Base-by-base conservation (phyloP, 1,284 basidiomycete genomes). In the Sparassis latifolia region DNA sequence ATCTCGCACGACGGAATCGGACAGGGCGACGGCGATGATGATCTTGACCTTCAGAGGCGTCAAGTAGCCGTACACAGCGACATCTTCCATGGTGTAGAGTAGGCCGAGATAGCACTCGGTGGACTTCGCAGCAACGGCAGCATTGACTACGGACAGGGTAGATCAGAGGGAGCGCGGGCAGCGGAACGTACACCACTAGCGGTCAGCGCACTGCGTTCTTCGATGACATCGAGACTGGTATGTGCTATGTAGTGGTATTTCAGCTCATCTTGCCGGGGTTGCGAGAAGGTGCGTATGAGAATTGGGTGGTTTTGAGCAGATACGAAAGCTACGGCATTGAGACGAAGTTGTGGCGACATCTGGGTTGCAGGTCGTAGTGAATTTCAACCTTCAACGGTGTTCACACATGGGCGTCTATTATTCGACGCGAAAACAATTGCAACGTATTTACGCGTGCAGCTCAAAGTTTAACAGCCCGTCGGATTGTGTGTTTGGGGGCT, bases 211-310 rank as follows among this genome's bases (percentile, higher is more conserved):
- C 69, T 64, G 54, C 85, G 80, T 71, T 90, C 88, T 60, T 90
- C 88, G 59, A 90, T 79, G 51, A 90, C 79, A 66, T 90, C 87
- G 59, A 90, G 66, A 55, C 83, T 84, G 27, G 86, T 90, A 61
- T 90, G 87, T 0, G 87, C 86, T 54, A 89, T 81, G 58, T 89
- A 90, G 65, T 90, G 86, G 57, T 88, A 89, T 62, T 89, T 90
- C 53, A 89, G 74, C 49, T 84, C 82, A 59, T 86, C 82, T 55
- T 81, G 77, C 50, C 76, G 76, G 3, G 62, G 57, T 45, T 63
- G 62, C n/a, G 72, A 68, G 62, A 88, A 87, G 2, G 82, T 80
- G 44, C 81, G 82, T 51, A 90, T 77, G 56, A 90, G 72, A 52
- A 90, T 87, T 12, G 87, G 88, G 54, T 89, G 82, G 62, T 88